Conservation (phyloP, 495 filamentous ascomycete genomes). For the Apodospora peruviana region DNA sequence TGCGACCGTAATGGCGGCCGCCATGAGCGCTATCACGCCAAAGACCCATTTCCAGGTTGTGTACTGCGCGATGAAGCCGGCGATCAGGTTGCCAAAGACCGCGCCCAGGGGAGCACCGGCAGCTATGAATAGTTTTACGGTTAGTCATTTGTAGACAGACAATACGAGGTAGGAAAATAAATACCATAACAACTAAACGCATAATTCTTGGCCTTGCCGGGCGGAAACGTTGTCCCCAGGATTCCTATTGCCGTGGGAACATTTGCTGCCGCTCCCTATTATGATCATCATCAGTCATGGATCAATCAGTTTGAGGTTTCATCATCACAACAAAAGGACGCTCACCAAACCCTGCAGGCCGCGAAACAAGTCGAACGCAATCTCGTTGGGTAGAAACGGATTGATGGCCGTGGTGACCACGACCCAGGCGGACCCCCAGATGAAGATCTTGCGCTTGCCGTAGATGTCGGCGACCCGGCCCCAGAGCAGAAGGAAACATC, state of each 20-base stretch:
- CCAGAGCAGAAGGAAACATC: conserved; percentile 68
- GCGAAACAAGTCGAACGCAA: conserved; percentile 62
- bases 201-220: conserved; percentile 59
- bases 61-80: conserved; percentile 51
- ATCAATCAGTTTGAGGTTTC: neutral
- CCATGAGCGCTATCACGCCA: conserved; percentile 59
- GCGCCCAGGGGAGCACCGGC: conserved; percentile 54
- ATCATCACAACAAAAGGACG: conserved; percentile 7
- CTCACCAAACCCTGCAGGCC: conserved; percentile 66
- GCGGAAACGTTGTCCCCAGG: conserved; percentile 54
- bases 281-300: neutral
- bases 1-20: conserved; percentile 50
- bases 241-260: conserved; percentile 63
- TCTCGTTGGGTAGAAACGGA: conserved; percentile 61
- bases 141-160: neutral
- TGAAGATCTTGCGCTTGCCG: conserved; percentile 64
- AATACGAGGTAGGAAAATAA: neutral
- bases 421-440: conserved; percentile 59
- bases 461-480: conserved; percentile 70
- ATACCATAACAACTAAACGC: conserved; percentile 48
- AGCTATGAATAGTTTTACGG: conserved; percentile 14
- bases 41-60: conserved; percentile 60
- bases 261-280: conserved; percentile 59
- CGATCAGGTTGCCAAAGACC: conserved; percentile 50
- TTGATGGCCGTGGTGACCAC: conserved; percentile 57